phyloP scores from a whole-genome alignment of 371 early-diverging fungal genomes.

The Syncephalis plumigaleata region DNA sequence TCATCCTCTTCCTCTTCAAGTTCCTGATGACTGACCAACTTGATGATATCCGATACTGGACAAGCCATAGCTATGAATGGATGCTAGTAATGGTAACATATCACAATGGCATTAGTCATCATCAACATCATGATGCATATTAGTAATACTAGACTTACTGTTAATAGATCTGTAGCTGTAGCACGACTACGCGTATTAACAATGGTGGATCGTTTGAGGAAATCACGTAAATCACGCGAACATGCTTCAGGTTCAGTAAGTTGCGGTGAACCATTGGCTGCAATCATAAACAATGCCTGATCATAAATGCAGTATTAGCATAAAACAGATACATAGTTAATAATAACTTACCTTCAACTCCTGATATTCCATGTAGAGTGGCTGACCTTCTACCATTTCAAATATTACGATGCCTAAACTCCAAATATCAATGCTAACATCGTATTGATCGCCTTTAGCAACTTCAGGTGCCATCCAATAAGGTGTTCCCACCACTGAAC shows the following conservation, averaged over 20 bases:
- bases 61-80: slow-evolving; percentile 16
- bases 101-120: no score
- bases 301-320: not conserved
- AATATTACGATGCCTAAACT: slow-evolving; percentile 72
- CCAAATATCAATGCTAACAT: slow-evolving; percentile 84
- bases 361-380: slow-evolving; percentile 3
- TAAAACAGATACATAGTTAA: not conserved
- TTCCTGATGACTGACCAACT: slow-evolving; percentile 14
- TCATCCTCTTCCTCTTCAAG: slow-evolving; percentile 11
- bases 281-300: slow-evolving; percentile 44
- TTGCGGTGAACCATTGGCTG: slow-evolving; percentile 36
- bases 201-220: slow-evolving; percentile 21
- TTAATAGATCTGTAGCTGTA: slow-evolving; percentile 21
- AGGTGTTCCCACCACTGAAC: slow-evolving; percentile 63
- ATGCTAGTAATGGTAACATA: no score
- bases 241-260: slow-evolving; percentile 27
- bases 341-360: slow-evolving; percentile 1
- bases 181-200: slow-evolving; percentile 23
- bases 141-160: slow-evolving; percentile 9
- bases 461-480: slow-evolving; percentile 90
- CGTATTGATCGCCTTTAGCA: slow-evolving; percentile 76
- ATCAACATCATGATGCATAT: not conserved
- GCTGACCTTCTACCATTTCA: slow-evolving; percentile 10
- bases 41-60: slow-evolving; percentile 9
- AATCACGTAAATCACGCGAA: slow-evolving; percentile 32